Evolutionary conservation across 106 monocot genomes (phyloP).

Genomic region (Amphibolis antarctica): DNA sequence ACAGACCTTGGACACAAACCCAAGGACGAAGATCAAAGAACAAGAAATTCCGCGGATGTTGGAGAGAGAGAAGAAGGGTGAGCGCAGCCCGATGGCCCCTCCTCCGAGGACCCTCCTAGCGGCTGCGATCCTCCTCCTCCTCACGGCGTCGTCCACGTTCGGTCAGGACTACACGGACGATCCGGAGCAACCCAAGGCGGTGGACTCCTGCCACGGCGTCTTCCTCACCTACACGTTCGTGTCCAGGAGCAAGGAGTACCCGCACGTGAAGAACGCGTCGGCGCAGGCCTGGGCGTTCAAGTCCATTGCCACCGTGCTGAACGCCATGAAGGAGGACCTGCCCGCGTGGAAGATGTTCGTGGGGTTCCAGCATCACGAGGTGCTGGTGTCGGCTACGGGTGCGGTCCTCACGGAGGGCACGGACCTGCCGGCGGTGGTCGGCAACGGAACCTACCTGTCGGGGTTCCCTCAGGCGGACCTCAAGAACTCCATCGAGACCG

Average conservation of each 20-base stretch:
- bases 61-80: too few species aligned
- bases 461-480: slow-evolving; percentile 72
- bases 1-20: neutral
- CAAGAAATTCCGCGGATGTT: neutral
- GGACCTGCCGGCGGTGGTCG: slow-evolving; percentile 51
- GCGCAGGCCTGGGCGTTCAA: slow-evolving; percentile 88
- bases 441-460: slow-evolving; percentile 50
- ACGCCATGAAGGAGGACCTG: slow-evolving; percentile 60
- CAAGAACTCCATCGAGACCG: slow-evolving; percentile 73
- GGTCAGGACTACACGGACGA: slow-evolving; percentile 20
- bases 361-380: slow-evolving; percentile 85
- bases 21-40: neutral
- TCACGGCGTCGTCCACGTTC: neutral
- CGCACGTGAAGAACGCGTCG: slow-evolving; percentile 68
- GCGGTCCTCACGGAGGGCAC: slow-evolving; percentile 58
- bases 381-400: slow-evolving; percentile 60
- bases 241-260: slow-evolving; percentile 56
- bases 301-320: slow-evolving; percentile 54
- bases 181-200: slow-evolving; percentile 25
- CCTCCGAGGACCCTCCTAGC: slow-evolving; percentile 1
- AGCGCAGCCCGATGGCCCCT: neutral
- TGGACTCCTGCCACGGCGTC: slow-evolving; percentile 42
- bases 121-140: slow-evolving; percentile 3
- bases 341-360: slow-evolving; percentile 72
- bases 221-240: slow-evolving; percentile 61